Conservation (phyloP, 1,284 basidiomycete species). For the Golubevia sp. region DNA sequence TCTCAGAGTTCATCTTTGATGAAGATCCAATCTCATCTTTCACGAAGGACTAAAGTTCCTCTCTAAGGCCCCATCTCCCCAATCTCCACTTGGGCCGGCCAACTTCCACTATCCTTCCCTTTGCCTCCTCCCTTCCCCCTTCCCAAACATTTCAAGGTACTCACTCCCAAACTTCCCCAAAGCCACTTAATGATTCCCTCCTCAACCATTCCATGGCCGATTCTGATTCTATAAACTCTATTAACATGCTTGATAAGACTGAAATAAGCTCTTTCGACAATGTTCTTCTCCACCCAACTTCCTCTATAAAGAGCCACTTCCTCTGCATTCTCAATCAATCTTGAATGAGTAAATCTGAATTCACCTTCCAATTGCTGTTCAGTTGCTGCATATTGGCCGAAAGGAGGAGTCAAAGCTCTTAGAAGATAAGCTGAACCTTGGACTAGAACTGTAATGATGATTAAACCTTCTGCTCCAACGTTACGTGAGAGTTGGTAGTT, state of each 20-base stretch:
- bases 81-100: no score
- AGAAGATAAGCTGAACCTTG: slow-evolving; percentile 65
- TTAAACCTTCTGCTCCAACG: slow-evolving; percentile 89
- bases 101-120: no score
- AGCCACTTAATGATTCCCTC: slow-evolving; percentile 95
- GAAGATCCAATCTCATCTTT: background rate
- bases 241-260: slow-evolving; percentile 86
- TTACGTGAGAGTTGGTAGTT: slow-evolving; percentile 93
- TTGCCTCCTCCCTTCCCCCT: no score
- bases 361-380: slow-evolving; percentile 73
- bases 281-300: slow-evolving; percentile 86
- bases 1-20: no score
- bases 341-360: slow-evolving; percentile 87
- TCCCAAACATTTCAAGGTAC: slow-evolving; percentile 53
- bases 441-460: slow-evolving; percentile 81
- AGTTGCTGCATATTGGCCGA: slow-evolving; percentile 86
- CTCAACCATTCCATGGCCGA: slow-evolving; percentile 89
- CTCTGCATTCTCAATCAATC: slow-evolving; percentile 90
- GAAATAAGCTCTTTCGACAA: slow-evolving; percentile 89
- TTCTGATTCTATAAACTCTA: slow-evolving; percentile 76
- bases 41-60: background rate
- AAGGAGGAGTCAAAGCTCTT: slow-evolving; percentile 75
- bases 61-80: no score
- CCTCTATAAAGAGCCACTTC: slow-evolving; percentile 92
- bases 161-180: slow-evolving; percentile 90